phyloP scores from a whole-genome alignment of 805 yeast genomes.

The Clavispora vitiphila region DNA sequence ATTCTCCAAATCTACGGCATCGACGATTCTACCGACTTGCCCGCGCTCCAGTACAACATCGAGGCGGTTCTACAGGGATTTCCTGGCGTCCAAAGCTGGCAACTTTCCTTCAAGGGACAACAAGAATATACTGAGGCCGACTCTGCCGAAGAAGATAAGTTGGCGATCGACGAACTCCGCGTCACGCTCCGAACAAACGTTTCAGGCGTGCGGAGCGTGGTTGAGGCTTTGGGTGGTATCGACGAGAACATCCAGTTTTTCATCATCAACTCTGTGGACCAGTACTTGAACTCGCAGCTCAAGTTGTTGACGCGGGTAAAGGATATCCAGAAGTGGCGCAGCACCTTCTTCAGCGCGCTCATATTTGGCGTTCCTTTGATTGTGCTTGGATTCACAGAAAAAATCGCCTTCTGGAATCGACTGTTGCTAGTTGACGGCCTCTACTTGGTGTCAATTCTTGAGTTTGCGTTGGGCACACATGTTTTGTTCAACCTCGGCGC shows the following conservation, averaged over 20 bases:
- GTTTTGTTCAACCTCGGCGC: slow-evolving; percentile 65
- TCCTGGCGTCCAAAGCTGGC: slow-evolving; percentile 25
- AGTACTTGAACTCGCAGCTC: slow-evolving; percentile 56
- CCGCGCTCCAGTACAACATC: slow-evolving; percentile 31
- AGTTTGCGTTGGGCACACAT: slow-evolving; percentile 52
- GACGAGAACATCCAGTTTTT: slow-evolving; percentile 51
- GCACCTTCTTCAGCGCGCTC: slow-evolving; percentile 47
- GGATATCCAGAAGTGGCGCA: slow-evolving; percentile 71
- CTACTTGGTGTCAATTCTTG: slow-evolving; percentile 57
- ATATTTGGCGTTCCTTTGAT: slow-evolving; percentile 60
- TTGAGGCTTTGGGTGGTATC: slow-evolving; percentile 41
- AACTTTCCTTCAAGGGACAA: slow-evolving; percentile 19
- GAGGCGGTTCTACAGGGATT: slow-evolving; percentile 34
- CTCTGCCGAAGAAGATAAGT: slow-evolving; percentile 10
- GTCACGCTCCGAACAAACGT: slow-evolving; percentile 46
- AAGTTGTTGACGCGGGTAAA: slow-evolving; percentile 60
- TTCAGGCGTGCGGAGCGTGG: slow-evolving; percentile 62
- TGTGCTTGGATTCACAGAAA: slow-evolving; percentile 45
- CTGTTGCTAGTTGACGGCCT: slow-evolving; percentile 52
- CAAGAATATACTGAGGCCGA: slow-evolving; percentile 10
- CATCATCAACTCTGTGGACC: slow-evolving; percentile 46
- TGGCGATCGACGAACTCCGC: slow-evolving; percentile 29
- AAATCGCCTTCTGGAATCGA: slow-evolving; percentile 25
- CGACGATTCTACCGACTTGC: slow-evolving; percentile 21
- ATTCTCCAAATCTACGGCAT: slow-evolving; percentile 32